Percentiles rank a stretch among this genome's conserved stretches.
phyloP scores from a whole-genome alignment of 1,284 basidiomycete species.

The Fistulinella staudtii region DNA sequence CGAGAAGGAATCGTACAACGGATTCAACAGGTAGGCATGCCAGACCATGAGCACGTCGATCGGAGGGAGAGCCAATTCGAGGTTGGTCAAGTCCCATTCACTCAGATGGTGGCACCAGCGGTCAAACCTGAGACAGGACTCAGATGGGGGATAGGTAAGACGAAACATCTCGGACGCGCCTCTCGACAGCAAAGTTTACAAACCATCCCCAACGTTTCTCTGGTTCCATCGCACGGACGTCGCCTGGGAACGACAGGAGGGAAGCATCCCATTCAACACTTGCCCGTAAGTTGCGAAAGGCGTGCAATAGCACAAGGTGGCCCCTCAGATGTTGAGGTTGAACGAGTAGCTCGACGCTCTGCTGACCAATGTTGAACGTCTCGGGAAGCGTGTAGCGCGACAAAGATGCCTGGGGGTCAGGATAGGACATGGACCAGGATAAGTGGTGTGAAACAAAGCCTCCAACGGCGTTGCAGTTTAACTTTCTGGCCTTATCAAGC shows the following conservation, averaged over 20 bases:
- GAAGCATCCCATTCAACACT: constrained; percentile 10
- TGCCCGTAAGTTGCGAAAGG: constrained; percentile 19
- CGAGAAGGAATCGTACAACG: constrained; percentile 31
- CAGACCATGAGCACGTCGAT: constrained; percentile 46
- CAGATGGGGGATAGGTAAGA: no score
- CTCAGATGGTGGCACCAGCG: constrained; percentile 17
- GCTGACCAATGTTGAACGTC: constrained; percentile 14
- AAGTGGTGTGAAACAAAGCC: constrained; percentile 3
- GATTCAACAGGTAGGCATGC: constrained; percentile 46
- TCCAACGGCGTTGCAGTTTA: background rate
- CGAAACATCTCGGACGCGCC: background rate
- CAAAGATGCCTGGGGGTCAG: background rate
- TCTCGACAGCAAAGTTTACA: constrained; percentile 22
- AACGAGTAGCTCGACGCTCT: constrained; percentile 11
- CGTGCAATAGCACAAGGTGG: constrained; percentile 20
- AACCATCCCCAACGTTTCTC: constrained; percentile 30
- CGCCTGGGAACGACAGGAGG: constrained; percentile 9
- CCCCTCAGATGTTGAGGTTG: constrained; percentile 21
- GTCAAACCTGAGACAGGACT: constrained; percentile 10
- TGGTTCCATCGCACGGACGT: constrained; percentile 17
- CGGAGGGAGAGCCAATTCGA: constrained; percentile 31
- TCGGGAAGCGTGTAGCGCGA: constrained; percentile 17
- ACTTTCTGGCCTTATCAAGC: no score
- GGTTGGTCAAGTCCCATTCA: background rate
- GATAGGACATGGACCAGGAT: constrained; percentile 2